These are phyloP conservation scores for Sphaerosporella brunnea DNA, from an alignment of 495 filamentous ascomycete genomes.

Conservation along the genomic window DNA sequence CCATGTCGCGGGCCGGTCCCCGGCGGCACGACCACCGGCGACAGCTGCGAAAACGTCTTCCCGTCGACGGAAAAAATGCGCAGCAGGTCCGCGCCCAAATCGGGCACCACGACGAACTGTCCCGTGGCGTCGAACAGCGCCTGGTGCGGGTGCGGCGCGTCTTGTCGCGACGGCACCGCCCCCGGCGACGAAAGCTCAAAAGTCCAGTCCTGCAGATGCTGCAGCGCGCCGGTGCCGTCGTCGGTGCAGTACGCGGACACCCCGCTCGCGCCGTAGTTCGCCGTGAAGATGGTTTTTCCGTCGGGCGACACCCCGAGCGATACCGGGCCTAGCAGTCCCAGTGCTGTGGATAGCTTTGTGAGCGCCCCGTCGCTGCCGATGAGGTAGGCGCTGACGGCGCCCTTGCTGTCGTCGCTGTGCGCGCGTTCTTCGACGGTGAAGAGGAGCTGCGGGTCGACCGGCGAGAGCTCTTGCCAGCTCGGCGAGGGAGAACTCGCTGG, in stretches of 20 bases:
- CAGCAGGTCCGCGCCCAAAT: conserved; percentile 55
- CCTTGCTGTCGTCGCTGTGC: background rate
- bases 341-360: conserved; percentile 7
- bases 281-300: conserved; percentile 11
- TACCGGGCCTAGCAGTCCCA: conserved; percentile 12
- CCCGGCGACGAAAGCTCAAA: conserved; percentile 35
- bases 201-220: conserved; percentile 32
- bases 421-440: conserved; percentile 14
- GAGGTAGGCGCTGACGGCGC: conserved; percentile 8
- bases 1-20: conserved; percentile 54
- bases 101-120: conserved; percentile 45
- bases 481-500: conserved; percentile 9
- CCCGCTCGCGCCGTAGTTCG: conserved; percentile 9
- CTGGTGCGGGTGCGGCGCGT: conserved; percentile 52
- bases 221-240: conserved; percentile 11
- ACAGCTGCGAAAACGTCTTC: conserved; percentile 17
- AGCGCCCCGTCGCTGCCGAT: conserved; percentile 11
- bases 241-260: background rate
- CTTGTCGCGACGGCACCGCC: conserved; percentile 38
- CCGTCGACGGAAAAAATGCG: conserved; percentile 41
- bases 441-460: conserved; percentile 8
- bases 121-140: conserved; percentile 52
- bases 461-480: conserved; percentile 12
- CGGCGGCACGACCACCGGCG: conserved; percentile 25
- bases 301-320: conserved; percentile 6